These are phyloP conservation scores for Penicillium sp. DNA, from an alignment of 2,329 filamentous ascomycete species.

Conservation along the genomic window DNA sequence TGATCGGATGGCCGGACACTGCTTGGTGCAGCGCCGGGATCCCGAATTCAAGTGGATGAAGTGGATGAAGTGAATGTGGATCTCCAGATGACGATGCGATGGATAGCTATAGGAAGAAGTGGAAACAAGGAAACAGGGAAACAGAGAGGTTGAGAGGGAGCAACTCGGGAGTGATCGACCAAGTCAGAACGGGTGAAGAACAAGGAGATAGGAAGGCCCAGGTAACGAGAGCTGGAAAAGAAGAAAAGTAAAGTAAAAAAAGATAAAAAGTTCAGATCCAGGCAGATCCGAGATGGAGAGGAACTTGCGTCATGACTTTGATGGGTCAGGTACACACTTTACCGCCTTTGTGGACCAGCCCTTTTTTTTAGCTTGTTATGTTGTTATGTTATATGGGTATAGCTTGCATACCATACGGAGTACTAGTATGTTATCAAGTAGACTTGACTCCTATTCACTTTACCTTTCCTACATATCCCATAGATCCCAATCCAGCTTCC, in stretches of 20 bases:
- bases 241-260: conserved; percentile 1
- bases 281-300: conserved; percentile 10
- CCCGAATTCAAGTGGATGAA: conserved; percentile 10
- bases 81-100: conserved; percentile 3
- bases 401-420: too few species aligned
- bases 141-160: conserved; percentile 4
- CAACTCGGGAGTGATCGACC: conserved; percentile 1
- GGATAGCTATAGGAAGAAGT: background rate
- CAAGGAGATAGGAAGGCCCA: conserved; percentile 5
- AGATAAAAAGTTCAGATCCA: background rate
- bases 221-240: background rate
- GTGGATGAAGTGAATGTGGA: conserved; percentile 11
- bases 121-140: background rate
- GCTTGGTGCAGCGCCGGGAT: conserved; percentile 24
- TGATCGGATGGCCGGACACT: conserved; percentile 22
- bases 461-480: background rate
- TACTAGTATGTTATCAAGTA: background rate
- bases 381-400: background rate
- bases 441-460: background rate
- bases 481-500: background rate
- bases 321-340: conserved; percentile 13
- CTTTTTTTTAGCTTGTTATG: background rate
- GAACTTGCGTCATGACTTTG: conserved; percentile 27
- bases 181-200: background rate
- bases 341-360: background rate